Base-by-base conservation (phyloP, 306 rosid species). In the Senna tora region DNA sequence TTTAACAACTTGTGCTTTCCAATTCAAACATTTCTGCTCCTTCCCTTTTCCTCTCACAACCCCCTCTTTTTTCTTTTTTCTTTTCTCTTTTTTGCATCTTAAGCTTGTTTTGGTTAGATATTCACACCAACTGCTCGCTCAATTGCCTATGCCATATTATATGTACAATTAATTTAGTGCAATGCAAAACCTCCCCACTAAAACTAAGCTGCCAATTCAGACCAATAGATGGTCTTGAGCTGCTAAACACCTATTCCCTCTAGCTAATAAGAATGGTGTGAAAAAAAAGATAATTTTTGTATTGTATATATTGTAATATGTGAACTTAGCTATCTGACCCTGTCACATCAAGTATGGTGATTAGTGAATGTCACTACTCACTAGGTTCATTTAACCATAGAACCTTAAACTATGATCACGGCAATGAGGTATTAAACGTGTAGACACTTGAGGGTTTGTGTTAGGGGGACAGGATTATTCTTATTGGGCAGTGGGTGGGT, bases 401-500 rank as follows among this genome's bases (percentile, higher is more conserved):
- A 73, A 81, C 38, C 72, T 51, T 33, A 65, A 74, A 59, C 56
- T 55, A 22, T 16, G 58, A 73, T 46, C 6, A 45, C 46, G n/a
- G n/a, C n/a, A n/a, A 75, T 47, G 42, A 66, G 74, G 80, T 74
- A 72, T 77, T 70, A 28, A 64, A 73, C 41, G 14, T 55, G 55
- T 47, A 50, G 75, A 85, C 64, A 39, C 43, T 50, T 19, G 67
- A 72, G 77, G 77, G 77, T 74, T 79, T 77, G 80, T n/a, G 52
- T 52, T 51, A 61, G 67, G 78, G 78, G 88, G 77, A 79, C 83
- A 81, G 74, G 65, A 56, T 73, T 64, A 58, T 77, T 84, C 76
- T 77, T 17, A 87, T 84, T 82, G 84, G 81, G 79, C 81, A 62
- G 87, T 53, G 75, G 80, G 89, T 79, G 89, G 81, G 83, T 82